These are phyloP conservation scores for Epicoccum sorghinum DNA, from an alignment of 2,329 filamentous ascomycete species.

Conservation along the genomic window DNA sequence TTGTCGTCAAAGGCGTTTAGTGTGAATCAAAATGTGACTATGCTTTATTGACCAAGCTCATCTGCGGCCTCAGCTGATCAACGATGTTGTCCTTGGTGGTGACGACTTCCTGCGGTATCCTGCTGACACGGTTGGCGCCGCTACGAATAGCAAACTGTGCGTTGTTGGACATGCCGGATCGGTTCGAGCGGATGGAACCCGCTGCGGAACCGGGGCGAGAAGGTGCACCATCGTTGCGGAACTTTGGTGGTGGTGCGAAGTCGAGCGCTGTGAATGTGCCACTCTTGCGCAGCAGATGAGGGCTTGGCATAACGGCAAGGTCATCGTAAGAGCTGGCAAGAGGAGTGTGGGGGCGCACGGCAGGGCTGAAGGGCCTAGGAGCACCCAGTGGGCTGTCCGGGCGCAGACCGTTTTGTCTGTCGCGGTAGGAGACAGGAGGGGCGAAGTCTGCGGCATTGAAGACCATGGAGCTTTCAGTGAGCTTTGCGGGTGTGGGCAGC, in stretches of 20 bases:
- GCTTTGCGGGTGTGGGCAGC: conserved; percentile 82
- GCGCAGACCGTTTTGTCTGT: conserved; percentile 69
- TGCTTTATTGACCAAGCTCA: conserved; percentile 54
- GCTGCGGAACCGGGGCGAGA: conserved; percentile 50
- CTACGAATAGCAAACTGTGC: conserved; percentile 73
- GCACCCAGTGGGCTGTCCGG: conserved; percentile 66
- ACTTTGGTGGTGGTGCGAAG: conserved; percentile 78
- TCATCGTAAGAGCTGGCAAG: conserved; percentile 87
- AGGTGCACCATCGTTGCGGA: conserved; percentile 56
- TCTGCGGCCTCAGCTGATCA: conserved; percentile 62
- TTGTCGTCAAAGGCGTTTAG: conserved; percentile 32
- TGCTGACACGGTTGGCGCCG: conserved; percentile 85
- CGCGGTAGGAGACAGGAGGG: conserved; percentile 67
- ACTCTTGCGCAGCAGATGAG: conserved; percentile 78
- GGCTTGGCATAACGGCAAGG: conserved; percentile 82
- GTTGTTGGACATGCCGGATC: conserved; percentile 75
- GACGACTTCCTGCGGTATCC: conserved; percentile 80
- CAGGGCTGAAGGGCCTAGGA: conserved; percentile 73
- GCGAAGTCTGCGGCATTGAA: conserved; percentile 84
- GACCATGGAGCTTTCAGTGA: conserved; percentile 76
- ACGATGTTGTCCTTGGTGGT: conserved; percentile 74
- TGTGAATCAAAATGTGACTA: conserved; percentile 22
- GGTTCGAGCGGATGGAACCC: conserved; percentile 68
- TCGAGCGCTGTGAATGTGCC: conserved; percentile 79
- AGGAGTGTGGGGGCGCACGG: conserved; percentile 75